A percentile compares a stretch with the other conserved stretches of the same genome.
phyloP scores from a whole-genome alignment of 1,284 basidiomycete genomes.

The Mycosarcoma maydis region DNA sequence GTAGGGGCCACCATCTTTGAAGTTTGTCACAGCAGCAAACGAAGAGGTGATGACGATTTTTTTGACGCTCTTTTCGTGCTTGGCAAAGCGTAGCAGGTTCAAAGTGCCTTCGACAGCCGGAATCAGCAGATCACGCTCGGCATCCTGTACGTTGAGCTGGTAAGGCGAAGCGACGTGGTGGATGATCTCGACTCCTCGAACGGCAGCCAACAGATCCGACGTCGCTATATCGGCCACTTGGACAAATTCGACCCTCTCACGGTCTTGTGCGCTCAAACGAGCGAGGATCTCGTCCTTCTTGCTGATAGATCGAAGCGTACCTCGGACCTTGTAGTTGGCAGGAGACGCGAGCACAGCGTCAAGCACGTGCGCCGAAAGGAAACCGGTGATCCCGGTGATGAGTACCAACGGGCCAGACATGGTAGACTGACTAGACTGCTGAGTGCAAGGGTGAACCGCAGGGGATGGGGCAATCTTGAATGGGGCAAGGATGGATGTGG shows the following conservation, averaged over 20 bases:
- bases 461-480: too few relatives aligned
- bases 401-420: constrained; percentile 53
- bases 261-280: constrained; percentile 33
- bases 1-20: constrained; percentile 56
- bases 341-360: constrained; percentile 52
- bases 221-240: constrained; percentile 65
- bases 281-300: constrained; percentile 57
- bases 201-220: constrained; percentile 61
- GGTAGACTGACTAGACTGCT: too few relatives aligned
- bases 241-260: constrained; percentile 52
- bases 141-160: constrained; percentile 60
- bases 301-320: constrained; percentile 48
- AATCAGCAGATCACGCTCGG: constrained; percentile 63
- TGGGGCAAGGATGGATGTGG: too few relatives aligned
- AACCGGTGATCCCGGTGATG: constrained; percentile 60
- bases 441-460: too few relatives aligned
- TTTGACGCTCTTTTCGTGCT: constrained; percentile 52
- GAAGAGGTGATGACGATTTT: constrained; percentile 62
- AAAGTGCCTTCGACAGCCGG: constrained; percentile 67
- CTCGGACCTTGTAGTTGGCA: constrained; percentile 52
- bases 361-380: constrained; percentile 57
- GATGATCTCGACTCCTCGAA: constrained; percentile 56
- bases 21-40: constrained; percentile 58
- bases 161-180: constrained; percentile 56
- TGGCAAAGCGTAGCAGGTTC: constrained; percentile 58